Conservation (phyloP, 2,329 filamentous ascomycete species). For the Dactylellina drechsleri region DNA sequence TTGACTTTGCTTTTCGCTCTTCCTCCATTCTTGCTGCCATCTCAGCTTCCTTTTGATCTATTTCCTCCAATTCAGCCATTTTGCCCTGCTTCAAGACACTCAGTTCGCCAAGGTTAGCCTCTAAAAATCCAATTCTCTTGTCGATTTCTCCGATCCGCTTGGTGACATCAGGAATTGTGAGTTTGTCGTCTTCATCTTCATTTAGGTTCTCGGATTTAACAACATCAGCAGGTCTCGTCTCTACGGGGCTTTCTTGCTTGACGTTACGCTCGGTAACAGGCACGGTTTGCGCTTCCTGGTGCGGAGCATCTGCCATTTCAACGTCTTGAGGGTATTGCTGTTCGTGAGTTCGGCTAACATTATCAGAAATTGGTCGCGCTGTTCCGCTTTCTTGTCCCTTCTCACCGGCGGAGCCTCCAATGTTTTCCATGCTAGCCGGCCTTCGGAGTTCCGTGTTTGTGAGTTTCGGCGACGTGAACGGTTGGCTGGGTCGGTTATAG, state of each 20-base stretch:
- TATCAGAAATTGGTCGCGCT: background rate
- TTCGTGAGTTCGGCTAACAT: slow-evolving; percentile 1
- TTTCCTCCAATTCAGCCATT: slow-evolving; percentile 34
- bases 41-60: slow-evolving; percentile 34
- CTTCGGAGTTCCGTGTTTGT: slow-evolving; percentile 41
- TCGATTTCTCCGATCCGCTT: slow-evolving; percentile 45
- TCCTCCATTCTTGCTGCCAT: slow-evolving; percentile 19
- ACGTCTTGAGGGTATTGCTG: slow-evolving; percentile 17
- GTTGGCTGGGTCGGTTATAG: slow-evolving; percentile 31
- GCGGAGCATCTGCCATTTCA: slow-evolving; percentile 47
- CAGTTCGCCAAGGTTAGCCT: slow-evolving; percentile 31
- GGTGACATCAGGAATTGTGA: slow-evolving; percentile 48
- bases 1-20: slow-evolving; percentile 20
- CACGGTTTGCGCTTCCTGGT: background rate
- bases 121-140: slow-evolving; percentile 29
- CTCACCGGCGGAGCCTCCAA: slow-evolving; percentile 15
- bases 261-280: slow-evolving; percentile 15
- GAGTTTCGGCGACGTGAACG: slow-evolving; percentile 47
- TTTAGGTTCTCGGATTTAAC: background rate
- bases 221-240: slow-evolving; percentile 16
- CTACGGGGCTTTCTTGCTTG: slow-evolving; percentile 50
- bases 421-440: slow-evolving; percentile 27
- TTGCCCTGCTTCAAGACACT: slow-evolving; percentile 38
- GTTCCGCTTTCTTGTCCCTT: slow-evolving; percentile 13
- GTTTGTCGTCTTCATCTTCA: slow-evolving; percentile 39